These are phyloP conservation scores for Solanum chmielewskii DNA, from an alignment of 257 asterid genomes.

Conservation along the genomic window DNA sequence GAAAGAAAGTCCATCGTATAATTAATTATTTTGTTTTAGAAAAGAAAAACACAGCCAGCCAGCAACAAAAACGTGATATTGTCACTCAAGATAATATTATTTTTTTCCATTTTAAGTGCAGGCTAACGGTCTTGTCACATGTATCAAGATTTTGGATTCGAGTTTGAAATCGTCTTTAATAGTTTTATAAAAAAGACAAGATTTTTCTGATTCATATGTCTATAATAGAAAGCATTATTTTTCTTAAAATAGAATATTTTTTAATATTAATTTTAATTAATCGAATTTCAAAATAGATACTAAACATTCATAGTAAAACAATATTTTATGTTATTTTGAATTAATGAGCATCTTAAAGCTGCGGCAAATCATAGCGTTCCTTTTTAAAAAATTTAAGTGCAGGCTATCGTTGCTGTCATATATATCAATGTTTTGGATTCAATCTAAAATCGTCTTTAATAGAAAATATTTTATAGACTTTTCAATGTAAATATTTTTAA, in stretches of 20 bases:
- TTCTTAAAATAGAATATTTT: too few species aligned
- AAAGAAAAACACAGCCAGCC: neutral
- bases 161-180: neutral
- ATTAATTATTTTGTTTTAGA: neutral
- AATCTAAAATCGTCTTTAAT: neutral
- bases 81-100: neutral
- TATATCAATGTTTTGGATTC: neutral
- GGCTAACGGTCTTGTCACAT: neutral
- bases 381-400: neutral
- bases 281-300: rapidly evolving
- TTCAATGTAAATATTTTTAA: too few species aligned
- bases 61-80: neutral
- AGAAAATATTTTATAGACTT: too few species aligned
- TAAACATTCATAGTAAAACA: neutral
- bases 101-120: neutral
- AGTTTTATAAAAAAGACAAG: neutral
- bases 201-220: neutral
- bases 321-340: neutral
- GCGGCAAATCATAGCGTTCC: neutral
- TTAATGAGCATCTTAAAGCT: neutral
- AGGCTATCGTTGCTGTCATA: neutral
- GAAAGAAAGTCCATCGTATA: neutral
- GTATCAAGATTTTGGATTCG: neutral
- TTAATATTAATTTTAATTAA: rapidly evolving
- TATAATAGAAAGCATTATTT: too few species aligned